Conservation (phyloP, 176 grass and related monocot genomes). For the Oropetium thomaeum region DNA sequence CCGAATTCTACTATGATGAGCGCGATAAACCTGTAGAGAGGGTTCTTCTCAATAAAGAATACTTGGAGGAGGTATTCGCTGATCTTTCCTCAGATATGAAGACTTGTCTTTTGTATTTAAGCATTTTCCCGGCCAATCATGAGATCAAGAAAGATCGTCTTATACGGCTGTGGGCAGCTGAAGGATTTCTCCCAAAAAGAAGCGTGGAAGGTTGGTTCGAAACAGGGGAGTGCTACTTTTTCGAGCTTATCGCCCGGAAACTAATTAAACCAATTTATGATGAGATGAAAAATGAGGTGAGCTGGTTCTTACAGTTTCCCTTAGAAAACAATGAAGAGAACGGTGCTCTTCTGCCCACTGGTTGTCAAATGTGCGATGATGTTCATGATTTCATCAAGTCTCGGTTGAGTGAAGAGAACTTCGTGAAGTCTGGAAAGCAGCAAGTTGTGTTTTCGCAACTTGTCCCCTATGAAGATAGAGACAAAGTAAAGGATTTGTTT, state of each 20-base stretch:
- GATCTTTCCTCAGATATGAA: constrained; percentile 1
- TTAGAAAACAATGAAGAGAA: no score
- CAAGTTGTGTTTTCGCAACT: neutral
- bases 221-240: constrained; percentile 17
- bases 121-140: neutral
- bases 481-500: no score
- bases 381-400: neutral
- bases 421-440: neutral
- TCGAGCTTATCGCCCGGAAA: neutral
- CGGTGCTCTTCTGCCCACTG: neutral
- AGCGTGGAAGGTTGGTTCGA: neutral
- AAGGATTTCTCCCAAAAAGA: neutral
- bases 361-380: neutral
- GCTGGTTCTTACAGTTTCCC: no score
- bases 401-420: neutral
- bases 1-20: no score
- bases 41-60: no score
- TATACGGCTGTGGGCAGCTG: no score
- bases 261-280: neutral
- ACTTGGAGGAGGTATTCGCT: no score
- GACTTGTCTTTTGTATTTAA: constrained; percentile 1
- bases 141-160: no score
- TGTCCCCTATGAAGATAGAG: no score
- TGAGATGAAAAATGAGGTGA: neutral
- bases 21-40: no score